Base-by-base conservation (phyloP, 306 rosid genomes). In the Cucurbita pepo region DNA sequence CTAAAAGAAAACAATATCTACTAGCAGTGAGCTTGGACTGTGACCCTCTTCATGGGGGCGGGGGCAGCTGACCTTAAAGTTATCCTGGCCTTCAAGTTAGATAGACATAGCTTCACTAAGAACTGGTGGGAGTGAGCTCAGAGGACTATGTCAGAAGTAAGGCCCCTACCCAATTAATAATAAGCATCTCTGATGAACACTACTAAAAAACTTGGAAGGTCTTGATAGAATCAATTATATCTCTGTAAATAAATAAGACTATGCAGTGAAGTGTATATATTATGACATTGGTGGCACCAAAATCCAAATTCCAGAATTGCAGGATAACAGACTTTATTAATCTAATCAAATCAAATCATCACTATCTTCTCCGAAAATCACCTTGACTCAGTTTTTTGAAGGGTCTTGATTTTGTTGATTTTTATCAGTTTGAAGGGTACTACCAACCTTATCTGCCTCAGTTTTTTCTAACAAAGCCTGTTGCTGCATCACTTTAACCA, bases 401-500 rank as follows among this genome's bases (percentile, higher is more conserved):
- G 72, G 22, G 67, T 51, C 73, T 69, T 58, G 55, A 44, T 75
- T 64, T 71, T 71, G 75, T n/a, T 65, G 77, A 74, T 80, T 58
- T 56, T 76, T 22, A 41, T 78, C 79, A 22, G 73, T 69, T 62
- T 75, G 73, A 40, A 71, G 83, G 64, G 13, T 69, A 47, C 43
- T 69, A 3, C 82, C 54, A 43, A 8, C 43, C 67, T 84, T 86
- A 65, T 70, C 83, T 47, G 88, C 78, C 69, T 83, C 86, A 19
- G 55, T 75, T 36, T 78, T 72, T 79, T 85, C 85, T 37, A 76
- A 81, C 81, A 74, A 51, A 75, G 91, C 91, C 83, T 90, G 98
- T 59, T 84, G 73, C 60, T 90, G 84, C 85, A 92, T 80, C 69
- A 87, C 71, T 63, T 81, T 82, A 89, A 85, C 81, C 96, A 93